Percentiles rank a stretch among this genome's conserved stretches.
Conservation (phyloP, 2,329 filamentous ascomycete genomes). For the Verticillium zaregamsianum region DNA sequence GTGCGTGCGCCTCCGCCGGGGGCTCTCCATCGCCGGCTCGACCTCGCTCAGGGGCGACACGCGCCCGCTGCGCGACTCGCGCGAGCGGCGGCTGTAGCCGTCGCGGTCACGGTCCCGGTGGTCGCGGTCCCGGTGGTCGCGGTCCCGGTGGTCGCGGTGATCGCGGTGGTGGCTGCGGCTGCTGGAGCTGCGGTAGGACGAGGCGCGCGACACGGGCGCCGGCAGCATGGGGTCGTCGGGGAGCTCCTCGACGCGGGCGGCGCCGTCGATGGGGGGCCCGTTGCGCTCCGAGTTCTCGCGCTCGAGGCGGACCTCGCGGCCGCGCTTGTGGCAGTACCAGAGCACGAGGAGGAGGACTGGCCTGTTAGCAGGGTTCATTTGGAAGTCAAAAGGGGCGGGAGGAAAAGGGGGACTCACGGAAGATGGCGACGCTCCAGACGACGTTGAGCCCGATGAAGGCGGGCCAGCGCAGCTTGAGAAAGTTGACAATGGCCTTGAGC, state of each 20-base stretch:
- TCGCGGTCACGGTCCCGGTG: no score
- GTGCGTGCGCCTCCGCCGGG: not conserved
- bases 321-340: conserved; percentile 98
- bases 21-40: not conserved
- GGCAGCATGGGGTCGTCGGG: conserved; percentile 42
- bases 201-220: conserved; percentile 19
- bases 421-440: conserved; percentile 82
- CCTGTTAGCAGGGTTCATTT: conserved; percentile 6
- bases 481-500: conserved; percentile 86
- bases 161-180: conserved; percentile 8
- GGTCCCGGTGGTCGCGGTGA: not conserved
- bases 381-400: not conserved
- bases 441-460: conserved; percentile 90
- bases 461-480: conserved; percentile 82
- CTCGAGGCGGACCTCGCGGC: conserved; percentile 74
- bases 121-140: not conserved
- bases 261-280: conserved; percentile 25
- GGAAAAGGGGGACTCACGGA: conserved; percentile 53
- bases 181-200: conserved; percentile 13
- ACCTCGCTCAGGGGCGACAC: not conserved
- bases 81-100: not conserved
- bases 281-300: conserved; percentile 38
- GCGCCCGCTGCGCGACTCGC: not conserved
- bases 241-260: conserved; percentile 43
- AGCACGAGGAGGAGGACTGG: conserved; percentile 85